Base-by-base conservation (phyloP, 805 yeast species). In the Candida sithepensis region DNA sequence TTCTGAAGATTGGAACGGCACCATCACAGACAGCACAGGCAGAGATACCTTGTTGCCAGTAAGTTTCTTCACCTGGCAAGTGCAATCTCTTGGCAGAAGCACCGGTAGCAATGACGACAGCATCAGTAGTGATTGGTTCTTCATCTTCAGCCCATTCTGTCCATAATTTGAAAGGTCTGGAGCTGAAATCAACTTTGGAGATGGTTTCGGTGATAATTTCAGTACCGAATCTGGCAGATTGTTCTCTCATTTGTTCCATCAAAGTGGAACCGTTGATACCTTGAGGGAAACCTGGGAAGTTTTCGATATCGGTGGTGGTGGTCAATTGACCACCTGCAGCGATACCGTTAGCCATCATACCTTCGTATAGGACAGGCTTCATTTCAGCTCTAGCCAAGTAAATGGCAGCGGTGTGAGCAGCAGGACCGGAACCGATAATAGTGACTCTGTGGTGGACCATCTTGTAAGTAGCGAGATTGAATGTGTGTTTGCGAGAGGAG, bases 1-100 rank as follows among this genome's bases (percentile, higher is more conserved):
- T 87, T 78, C 98, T 88, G 77, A 94, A 94, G 60, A 94, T 91
- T 60, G 99, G 99, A 43, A 94, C 96, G 30, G 99, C 99, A 71
- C 99, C 99, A 68, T 94, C 99, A 74, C 99, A 94, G 53, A 94
- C 99, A 37, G 99, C 99, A 77, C 99, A 94, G 16, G 99, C 99
- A 58, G 96, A 88, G 58, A 94, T 94, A 70, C 99, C 99, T 68
- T 85, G 86, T 77, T 94, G 99, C 99, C 99, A 94, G 81, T 94
- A 94, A 32, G 79, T 78, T 57, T 94, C 98, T 75, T 94, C 99
- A 61, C 99, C 99, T 50, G 97, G 96, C 52, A 94, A 75, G 66
- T 79, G 72, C 72, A 94, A 78, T 76, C 99, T 88, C 78, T 85
- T 89, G 50, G 99, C 99, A 37, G 96, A 85, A 20, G 99, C 99